A percentile compares a stretch with the other conserved stretches of the same genome.
Conservation (phyloP, 164 flowering plant species). For the Echeveria elegans region DNA sequence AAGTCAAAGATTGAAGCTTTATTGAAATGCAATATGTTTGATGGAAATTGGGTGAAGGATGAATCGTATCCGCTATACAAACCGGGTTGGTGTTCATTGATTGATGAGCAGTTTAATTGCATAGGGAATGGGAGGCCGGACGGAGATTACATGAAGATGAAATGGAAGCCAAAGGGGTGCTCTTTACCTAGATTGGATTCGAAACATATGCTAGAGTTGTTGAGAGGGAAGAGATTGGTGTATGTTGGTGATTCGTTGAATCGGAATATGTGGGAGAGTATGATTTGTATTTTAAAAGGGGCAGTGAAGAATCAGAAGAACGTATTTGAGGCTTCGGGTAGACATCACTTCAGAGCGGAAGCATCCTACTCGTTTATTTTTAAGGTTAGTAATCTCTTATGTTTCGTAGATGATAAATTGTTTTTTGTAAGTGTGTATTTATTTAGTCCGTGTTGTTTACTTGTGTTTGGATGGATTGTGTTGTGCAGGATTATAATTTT, state of each 20-base stretch:
- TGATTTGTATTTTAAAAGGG: conserved; percentile 70
- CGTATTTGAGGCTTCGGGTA: conserved; percentile 70
- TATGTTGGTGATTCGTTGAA: conserved; percentile 87
- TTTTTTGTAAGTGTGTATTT: not conserved
- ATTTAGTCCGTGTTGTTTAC: too few species aligned
- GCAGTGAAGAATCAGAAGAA: conserved; percentile 40
- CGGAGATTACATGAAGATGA: conserved; percentile 51
- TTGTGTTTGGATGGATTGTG: not conserved
- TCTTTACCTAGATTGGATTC: conserved; percentile 71
- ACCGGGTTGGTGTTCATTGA: conserved; percentile 70
- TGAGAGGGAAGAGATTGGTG: conserved; percentile 69
- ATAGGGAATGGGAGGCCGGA: conserved; percentile 69
- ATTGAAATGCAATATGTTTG: conserved; percentile 44
- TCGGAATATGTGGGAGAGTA: conserved; percentile 94
- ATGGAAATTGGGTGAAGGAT: conserved; percentile 70
- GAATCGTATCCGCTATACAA: conserved; percentile 66
- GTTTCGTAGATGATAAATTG: conserved; percentile 13
- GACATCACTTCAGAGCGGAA: conserved; percentile 54
- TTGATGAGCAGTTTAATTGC: conserved; percentile 72
- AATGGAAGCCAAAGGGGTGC: conserved; percentile 81
- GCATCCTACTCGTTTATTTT: conserved; percentile 67
- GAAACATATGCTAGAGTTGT: conserved; percentile 59
- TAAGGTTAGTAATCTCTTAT: conserved; percentile 28
- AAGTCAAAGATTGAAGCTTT: not conserved
- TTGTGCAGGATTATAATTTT: conserved; percentile 61